Conservation (phyloP, 306 rosid genomes). For the Lathyrus tuberosus region DNA sequence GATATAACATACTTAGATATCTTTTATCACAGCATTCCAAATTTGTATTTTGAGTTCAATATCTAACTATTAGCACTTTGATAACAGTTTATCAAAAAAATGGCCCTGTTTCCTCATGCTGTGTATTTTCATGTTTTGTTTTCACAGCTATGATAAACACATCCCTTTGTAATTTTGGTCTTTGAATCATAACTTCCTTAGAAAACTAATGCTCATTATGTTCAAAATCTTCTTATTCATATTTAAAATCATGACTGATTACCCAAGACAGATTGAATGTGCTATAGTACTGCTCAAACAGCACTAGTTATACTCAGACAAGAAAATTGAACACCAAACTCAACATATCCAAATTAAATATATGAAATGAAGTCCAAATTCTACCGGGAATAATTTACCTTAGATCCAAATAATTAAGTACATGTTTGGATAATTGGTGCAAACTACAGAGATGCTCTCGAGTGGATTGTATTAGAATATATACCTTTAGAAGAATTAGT, state of each 20-base stretch:
- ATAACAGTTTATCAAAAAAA: neutral
- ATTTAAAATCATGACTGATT: neutral
- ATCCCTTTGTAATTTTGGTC: neutral
- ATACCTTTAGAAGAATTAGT: neutral
- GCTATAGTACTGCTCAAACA: neutral
- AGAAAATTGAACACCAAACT: constrained; percentile 1
- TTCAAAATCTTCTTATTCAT: neutral
- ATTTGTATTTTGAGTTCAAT: neutral
- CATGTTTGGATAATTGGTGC: neutral
- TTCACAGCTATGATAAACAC: constrained; percentile 5
- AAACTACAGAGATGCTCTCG: neutral
- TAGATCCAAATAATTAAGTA: neutral
- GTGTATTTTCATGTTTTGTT: neutral
- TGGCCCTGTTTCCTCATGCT: neutral
- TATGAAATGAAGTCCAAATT: constrained; percentile 6
- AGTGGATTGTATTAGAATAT: neutral
- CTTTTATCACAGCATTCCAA: constrained; percentile 1
- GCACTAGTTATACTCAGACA: neutral
- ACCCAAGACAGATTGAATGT: neutral
- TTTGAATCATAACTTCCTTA: neutral
- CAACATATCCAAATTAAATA: neutral
- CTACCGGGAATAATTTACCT: neutral
- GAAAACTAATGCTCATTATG: neutral
- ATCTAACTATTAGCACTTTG: neutral
- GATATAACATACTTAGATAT: neutral